phyloP scores from a whole-genome alignment of 768 basidiomycete species.

The Macrolepiota albuminosa region DNA sequence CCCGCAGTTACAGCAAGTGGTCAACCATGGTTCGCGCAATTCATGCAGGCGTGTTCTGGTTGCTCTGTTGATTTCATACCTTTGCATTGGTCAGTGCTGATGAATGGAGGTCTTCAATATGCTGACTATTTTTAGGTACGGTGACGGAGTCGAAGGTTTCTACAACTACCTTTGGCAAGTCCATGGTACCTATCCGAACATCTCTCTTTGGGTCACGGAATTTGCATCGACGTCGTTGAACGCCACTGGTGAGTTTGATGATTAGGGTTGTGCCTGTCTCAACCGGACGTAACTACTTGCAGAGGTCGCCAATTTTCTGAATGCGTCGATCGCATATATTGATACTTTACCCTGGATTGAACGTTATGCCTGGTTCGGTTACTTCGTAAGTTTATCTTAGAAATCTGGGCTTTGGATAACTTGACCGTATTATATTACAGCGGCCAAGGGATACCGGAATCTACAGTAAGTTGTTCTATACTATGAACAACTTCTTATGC shows the following conservation, averaged over 20 bases:
- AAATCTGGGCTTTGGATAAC: conserved; percentile 8
- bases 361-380: conserved; percentile 64
- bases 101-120: conserved; percentile 19
- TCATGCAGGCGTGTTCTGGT: conserved; percentile 45
- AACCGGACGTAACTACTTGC: conserved; percentile 3
- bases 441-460: conserved; percentile 33
- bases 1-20: conserved; percentile 57
- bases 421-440: conserved; percentile 19
- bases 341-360: conserved; percentile 54
- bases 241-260: conserved; percentile 26
- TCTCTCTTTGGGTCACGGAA: conserved; percentile 62
- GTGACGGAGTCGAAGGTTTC: conserved; percentile 48
- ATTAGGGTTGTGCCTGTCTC: neutral
- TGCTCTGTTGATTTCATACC: conserved; percentile 49
- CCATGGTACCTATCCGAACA: conserved; percentile 42
- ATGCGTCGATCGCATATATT: conserved; percentile 51
- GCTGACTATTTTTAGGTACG: conserved; percentile 45
- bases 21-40: conserved; percentile 49
- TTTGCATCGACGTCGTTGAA: conserved; percentile 52
- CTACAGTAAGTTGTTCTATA: conserved; percentile 32
- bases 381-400: conserved; percentile 28
- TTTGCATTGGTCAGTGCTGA: conserved; percentile 35
- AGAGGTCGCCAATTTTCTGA: conserved; percentile 52
- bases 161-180: conserved; percentile 51
- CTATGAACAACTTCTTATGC: neutral